A percentile compares a stretch with the other conserved stretches of the same genome.
Conservation (phyloP, 2,329 filamentous ascomycete genomes). For the Albifimbria verrucaria region DNA sequence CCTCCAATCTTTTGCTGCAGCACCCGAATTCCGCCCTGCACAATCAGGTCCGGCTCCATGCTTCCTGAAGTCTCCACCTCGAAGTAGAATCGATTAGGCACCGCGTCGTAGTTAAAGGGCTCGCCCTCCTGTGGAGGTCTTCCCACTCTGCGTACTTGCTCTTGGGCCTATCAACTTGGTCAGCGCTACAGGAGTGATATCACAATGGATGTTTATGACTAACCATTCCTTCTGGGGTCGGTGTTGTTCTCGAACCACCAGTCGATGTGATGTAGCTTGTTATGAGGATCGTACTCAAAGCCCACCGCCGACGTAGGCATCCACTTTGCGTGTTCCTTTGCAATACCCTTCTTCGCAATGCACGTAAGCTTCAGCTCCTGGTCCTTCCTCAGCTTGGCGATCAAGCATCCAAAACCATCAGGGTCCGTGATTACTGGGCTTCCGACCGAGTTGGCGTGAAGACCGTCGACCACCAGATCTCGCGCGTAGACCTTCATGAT, state of each 20-base stretch:
- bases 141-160: slow-evolving; percentile 78
- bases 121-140: slow-evolving; percentile 78
- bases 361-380: slow-evolving; percentile 90
- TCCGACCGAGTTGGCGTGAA: slow-evolving; percentile 73
- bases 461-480: slow-evolving; percentile 72
- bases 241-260: slow-evolving; percentile 83
- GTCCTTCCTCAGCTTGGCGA: slow-evolving; percentile 84
- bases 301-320: slow-evolving; percentile 86
- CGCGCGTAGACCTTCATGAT: slow-evolving; percentile 93
- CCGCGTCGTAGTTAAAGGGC: slow-evolving; percentile 85
- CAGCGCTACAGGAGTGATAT: neutral
- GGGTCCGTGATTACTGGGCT: slow-evolving; percentile 80
- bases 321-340: slow-evolving; percentile 99
- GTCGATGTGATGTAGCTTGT: slow-evolving; percentile 88
- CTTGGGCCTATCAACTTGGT: slow-evolving; percentile 60
- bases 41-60: slow-evolving; percentile 84
- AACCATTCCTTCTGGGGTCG: slow-evolving; percentile 81
- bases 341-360: slow-evolving; percentile 96
- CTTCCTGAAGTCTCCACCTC: slow-evolving; percentile 88
- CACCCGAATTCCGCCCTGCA: slow-evolving; percentile 83
- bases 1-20: slow-evolving; percentile 87
- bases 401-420: slow-evolving; percentile 76
- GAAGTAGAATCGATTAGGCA: slow-evolving; percentile 83
- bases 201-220: slow-evolving; percentile 25
- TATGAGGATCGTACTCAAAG: slow-evolving; percentile 97